These are phyloP conservation scores for Boletus vermiculosoides DNA, from an alignment of 768 basidiomycete genomes.

Conservation along the genomic window DNA sequence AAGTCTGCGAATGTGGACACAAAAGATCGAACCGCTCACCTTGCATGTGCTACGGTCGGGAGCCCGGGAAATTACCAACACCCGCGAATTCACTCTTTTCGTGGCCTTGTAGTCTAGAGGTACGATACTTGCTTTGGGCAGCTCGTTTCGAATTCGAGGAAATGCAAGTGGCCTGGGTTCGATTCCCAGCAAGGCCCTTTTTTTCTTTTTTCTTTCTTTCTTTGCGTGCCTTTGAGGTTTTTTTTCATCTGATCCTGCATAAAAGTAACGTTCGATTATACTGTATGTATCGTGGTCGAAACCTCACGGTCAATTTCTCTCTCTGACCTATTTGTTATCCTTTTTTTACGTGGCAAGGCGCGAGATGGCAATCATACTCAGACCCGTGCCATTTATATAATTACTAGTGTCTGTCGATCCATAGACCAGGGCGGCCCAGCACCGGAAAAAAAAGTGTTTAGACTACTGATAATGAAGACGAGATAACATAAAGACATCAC, in stretches of 20 bases:
- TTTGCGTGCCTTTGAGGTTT: not conserved
- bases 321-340: not conserved
- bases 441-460: not conserved
- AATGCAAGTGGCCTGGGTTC: conserved; percentile 41
- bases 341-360: not conserved
- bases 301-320: not conserved
- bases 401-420: not conserved
- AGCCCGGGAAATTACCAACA: not conserved
- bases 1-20: not conserved
- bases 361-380: not conserved
- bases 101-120: conserved; percentile 33
- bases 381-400: not conserved
- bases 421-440: too few relatives aligned
- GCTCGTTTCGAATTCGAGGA: not conserved
- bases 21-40: not conserved
- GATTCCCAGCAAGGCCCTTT: conserved; percentile 40
- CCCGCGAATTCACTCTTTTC: too few relatives aligned
- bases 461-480: not conserved
- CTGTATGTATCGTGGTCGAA: too few relatives aligned
- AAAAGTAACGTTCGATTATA: not conserved
- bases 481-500: not conserved
- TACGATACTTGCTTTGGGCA: conserved; percentile 35
- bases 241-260: not conserved
- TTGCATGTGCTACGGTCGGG: not conserved
- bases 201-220: not conserved